phyloP scores from a whole-genome alignment of 345 rosid genomes.

The Acer campestre region DNA sequence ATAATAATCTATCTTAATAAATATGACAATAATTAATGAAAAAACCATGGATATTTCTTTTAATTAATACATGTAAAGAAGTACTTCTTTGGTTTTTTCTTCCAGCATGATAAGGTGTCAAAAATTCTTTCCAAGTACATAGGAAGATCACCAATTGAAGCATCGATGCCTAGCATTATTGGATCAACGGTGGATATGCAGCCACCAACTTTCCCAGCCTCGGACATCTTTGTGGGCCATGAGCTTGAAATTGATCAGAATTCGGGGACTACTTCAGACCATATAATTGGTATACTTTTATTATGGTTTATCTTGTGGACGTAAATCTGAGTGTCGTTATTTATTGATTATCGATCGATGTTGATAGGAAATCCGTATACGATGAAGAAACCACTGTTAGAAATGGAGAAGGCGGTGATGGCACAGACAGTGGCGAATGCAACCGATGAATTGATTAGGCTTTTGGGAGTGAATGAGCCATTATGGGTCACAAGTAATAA shows the following conservation, averaged over 20 bases:
- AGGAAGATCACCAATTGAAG: conserved; percentile 30
- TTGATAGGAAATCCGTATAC: background rate
- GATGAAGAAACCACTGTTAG: background rate
- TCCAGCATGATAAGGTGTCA: conserved; percentile 48
- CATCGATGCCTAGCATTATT: conserved; percentile 5
- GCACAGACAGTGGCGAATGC: conserved; percentile 50
- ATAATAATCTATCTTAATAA: background rate
- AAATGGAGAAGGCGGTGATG: conserved; percentile 40
- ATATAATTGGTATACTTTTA: too few relatives aligned
- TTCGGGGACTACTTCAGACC: background rate
- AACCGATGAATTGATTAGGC: conserved; percentile 52
- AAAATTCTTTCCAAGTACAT: conserved; percentile 38
- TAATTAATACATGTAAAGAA: background rate
- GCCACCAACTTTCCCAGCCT: conserved; percentile 10
- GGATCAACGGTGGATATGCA: conserved; percentile 9
- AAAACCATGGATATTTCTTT: background rate
- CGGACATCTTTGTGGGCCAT: background rate
- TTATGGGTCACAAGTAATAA: conserved; percentile 54
- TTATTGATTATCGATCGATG: too few relatives aligned
- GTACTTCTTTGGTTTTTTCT: background rate
- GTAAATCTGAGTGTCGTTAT: too few relatives aligned
- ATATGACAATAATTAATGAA: background rate
- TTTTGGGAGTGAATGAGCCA: conserved; percentile 44
- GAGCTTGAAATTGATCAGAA: conserved; percentile 16
- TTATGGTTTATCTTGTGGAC: too few relatives aligned